Base-by-base conservation (phyloP, 129 eudicot genomes). In the Mikania micrantha region DNA sequence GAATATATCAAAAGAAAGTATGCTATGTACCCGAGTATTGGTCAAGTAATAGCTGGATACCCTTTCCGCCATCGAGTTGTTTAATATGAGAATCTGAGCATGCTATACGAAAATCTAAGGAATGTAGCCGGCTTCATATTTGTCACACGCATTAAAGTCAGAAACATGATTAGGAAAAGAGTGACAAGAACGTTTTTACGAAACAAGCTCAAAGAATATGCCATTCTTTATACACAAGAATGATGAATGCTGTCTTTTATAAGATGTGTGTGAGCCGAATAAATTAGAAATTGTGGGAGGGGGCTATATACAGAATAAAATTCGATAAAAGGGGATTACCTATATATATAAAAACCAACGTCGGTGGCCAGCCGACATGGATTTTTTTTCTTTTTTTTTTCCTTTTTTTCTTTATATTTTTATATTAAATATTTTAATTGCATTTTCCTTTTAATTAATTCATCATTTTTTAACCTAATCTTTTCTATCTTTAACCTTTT, bases 51-150 rank as follows among this genome's bases (percentile, higher is more conserved):
- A 56, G 61, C 27, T 56, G 61, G 61, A 56, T 56, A 19, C 61
- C 61, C 61, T 25, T 56, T 17, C 61, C 36, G 20, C 61, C 61
- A 56, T 56, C 61, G 10, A 56, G 61, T 56, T 56, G 61, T 27
- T 56, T 56, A 12, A 56, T 56, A 13, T 56, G 61, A 56, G 61
- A 56, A 56, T 56, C 61, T 0, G 61, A 56, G 36, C 61, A 56
- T 27, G 61, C 27, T 12, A 56, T 56, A 11, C 17, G 35, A 56
- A 56, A 56, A 56, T 56, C 61, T 27, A 27, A 56, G 36, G 16
- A 56, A 56, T 27, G 11, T 56, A 25, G 61, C 16, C 10, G 61
- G 61, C 19, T 56, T 56, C 16, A 36, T 56, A 27, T 56, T 27
- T 5, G 35, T 56, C 36, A 25, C 61, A 1, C 36, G 38, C 29